Evolutionary conservation across 257 asterid species (phyloP).

Genomic region (Solanum microdontum): DNA sequence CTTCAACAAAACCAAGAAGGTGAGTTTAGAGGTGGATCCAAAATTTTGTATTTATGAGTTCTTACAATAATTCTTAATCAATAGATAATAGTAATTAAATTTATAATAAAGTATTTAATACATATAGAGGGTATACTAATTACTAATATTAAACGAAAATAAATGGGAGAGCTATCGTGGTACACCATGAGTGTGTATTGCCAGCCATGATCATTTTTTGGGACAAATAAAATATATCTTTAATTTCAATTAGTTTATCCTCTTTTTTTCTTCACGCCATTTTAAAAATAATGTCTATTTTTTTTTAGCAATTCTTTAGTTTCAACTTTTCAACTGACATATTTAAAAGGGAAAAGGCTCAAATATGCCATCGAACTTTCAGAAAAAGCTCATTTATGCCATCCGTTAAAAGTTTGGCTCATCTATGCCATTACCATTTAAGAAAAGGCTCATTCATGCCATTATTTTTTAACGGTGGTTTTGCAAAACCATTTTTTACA

Average conservation of each 20-base stretch:
- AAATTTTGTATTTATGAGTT: background rate
- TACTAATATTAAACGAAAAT: background rate
- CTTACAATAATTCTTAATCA: background rate
- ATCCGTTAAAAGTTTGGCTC: no score
- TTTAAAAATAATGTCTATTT: no score
- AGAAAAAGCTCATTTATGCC: no score
- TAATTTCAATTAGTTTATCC: background rate
- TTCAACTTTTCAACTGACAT: no score
- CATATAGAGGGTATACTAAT: background rate
- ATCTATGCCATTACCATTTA: no score
- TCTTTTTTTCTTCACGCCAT: rapidly evolving
- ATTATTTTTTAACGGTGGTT: no score
- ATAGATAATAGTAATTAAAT: background rate
- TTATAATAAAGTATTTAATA: background rate
- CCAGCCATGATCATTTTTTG: background rate
- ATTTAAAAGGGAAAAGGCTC: background rate
- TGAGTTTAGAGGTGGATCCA: background rate
- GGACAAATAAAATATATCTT: background rate
- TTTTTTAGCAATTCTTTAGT: no score
- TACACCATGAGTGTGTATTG: background rate
- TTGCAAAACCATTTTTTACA: no score
- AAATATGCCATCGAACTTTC: no score
- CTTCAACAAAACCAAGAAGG: background rate
- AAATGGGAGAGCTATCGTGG: background rate
- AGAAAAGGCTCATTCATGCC: no score